phyloP scores from a whole-genome alignment of 306 rosid genomes.

The Trifolium dubium region DNA sequence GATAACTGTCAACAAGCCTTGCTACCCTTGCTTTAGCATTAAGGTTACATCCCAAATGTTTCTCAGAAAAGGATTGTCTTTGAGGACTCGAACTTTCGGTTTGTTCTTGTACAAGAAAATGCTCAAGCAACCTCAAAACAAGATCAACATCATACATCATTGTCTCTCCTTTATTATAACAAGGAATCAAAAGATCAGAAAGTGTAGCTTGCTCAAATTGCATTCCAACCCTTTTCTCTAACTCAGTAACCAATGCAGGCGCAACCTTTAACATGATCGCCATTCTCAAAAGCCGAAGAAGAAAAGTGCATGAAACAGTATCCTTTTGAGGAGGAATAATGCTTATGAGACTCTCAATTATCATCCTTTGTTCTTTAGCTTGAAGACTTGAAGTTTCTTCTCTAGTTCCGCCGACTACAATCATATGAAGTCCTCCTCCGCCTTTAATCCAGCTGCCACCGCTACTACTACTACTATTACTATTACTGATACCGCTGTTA shows the following conservation, averaged over 20 bases:
- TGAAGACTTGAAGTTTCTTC: conserved; percentile 63
- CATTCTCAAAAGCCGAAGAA: conserved; percentile 85
- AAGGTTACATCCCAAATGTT: conserved; percentile 53
- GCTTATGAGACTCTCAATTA: conserved; percentile 90
- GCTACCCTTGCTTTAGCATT: conserved; percentile 95
- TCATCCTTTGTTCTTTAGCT: conserved; percentile 87
- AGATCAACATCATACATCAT: conserved; percentile 89
- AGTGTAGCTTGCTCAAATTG: conserved; percentile 92
- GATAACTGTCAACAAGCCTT: conserved; percentile 96
- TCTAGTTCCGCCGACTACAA: conserved; percentile 59
- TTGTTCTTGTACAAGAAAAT: conserved; percentile 93
- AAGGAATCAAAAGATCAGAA: conserved; percentile 82
- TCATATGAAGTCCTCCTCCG: conserved; percentile 82
- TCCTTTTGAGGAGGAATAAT: conserved; percentile 96
- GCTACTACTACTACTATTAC: conserved; percentile 48
- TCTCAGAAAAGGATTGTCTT: conserved; percentile 63
- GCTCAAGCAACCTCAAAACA: conserved; percentile 90
- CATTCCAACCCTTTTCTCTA: conserved; percentile 98
- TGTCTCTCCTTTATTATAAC: conserved; percentile 62
- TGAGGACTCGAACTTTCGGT: conserved; percentile 80
- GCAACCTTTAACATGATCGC: conserved; percentile 90
- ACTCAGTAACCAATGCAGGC: conserved; percentile 87
- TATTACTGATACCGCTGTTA: conserved; percentile 47
- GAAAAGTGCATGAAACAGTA: conserved; percentile 92
- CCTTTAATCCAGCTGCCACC: conserved; percentile 54